Percentiles rank a stretch among this genome's conserved stretches.
phyloP scores from a whole-genome alignment of 2,329 filamentous ascomycete genomes.

The Fusarium protoensiforme region DNA sequence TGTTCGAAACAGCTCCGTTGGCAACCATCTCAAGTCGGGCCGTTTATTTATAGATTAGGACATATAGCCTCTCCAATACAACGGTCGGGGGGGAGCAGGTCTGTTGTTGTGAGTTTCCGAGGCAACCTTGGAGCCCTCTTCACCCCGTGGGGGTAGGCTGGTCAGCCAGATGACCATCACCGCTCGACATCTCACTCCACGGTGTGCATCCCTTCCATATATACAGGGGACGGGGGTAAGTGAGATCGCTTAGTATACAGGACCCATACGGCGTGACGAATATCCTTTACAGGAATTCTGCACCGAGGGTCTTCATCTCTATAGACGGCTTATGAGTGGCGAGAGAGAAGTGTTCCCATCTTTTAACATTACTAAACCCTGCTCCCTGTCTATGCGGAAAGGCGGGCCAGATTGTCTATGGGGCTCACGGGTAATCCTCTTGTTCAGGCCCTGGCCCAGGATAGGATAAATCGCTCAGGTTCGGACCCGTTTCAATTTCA shows the following conservation, averaged over 20 bases:
- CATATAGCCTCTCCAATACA: not conserved
- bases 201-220: not conserved
- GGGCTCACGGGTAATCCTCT: not conserved
- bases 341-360: not conserved
- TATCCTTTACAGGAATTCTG: not conserved
- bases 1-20: not conserved
- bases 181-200: not conserved
- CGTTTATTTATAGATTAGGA: not conserved
- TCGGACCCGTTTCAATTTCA: not conserved
- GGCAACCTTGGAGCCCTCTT: not conserved
- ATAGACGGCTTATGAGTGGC: not conserved
- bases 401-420: not conserved
- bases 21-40: not conserved
- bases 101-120: not conserved
- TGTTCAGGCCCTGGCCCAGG: not conserved
- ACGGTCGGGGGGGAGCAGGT: not conserved
- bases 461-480: not conserved
- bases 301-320: not conserved
- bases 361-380: not conserved
- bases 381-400: not conserved
- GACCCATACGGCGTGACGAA: not conserved
- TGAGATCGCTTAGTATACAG: not conserved
- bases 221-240: not conserved
- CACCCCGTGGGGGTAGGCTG: not conserved
- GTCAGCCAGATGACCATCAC: not conserved